These are phyloP conservation scores for Knoxdaviesia proteae DNA, from an alignment of 2,329 filamentous ascomycete genomes.

Conservation along the genomic window DNA sequence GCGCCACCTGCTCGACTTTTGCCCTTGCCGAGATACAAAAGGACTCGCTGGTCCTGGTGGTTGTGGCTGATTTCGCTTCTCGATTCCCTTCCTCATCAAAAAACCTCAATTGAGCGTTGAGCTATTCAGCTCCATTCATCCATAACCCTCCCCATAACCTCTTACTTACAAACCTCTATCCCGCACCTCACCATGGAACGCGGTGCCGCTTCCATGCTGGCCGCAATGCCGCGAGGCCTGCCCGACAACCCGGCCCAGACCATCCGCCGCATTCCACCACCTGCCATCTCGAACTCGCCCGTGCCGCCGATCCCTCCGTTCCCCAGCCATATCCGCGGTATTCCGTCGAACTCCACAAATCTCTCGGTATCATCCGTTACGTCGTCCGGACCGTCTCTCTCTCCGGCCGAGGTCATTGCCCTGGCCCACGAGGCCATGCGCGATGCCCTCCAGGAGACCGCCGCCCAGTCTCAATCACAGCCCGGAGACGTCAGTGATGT, in stretches of 20 bases:
- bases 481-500: conserved; percentile 33
- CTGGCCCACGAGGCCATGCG: conserved; percentile 48
- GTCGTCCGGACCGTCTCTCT: conserved; percentile 20
- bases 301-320: conserved; percentile 16
- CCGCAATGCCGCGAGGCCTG: conserved; percentile 15
- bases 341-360: conserved; percentile 23
- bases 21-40: too few species aligned
- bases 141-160: too few species aligned
- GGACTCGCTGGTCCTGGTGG: too few species aligned
- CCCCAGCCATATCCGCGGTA: conserved; percentile 24
- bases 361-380: conserved; percentile 26
- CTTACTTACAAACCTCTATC: too few species aligned
- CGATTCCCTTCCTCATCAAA: too few species aligned
- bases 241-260: conserved; percentile 18
- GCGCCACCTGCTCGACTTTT: too few species aligned
- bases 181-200: background rate
- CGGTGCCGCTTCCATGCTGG: conserved; percentile 9
- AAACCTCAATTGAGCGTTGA: too few species aligned
- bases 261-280: conserved; percentile 9
- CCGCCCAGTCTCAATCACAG: conserved; percentile 25
- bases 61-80: too few species aligned
- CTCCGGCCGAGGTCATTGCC: conserved; percentile 33
- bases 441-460: conserved; percentile 43
- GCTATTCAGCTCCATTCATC: too few species aligned
- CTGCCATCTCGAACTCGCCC: conserved; percentile 14